phyloP scores from a whole-genome alignment of 1,284 basidiomycete species.

The Ceratobasidium sp. region DNA sequence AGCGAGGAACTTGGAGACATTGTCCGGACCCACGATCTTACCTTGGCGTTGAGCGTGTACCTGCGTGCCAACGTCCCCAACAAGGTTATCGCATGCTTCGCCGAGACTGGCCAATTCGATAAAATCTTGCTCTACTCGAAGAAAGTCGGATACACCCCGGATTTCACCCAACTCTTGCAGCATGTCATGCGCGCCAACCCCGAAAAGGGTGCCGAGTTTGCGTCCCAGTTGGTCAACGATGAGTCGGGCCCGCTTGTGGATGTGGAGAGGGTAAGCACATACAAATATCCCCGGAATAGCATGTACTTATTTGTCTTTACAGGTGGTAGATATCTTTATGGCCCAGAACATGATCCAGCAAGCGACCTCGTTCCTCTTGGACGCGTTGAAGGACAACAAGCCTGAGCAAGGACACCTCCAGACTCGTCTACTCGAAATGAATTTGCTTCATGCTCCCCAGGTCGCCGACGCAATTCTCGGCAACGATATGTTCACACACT shows the following conservation, averaged over 20 bases:
- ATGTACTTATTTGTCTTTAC: slow-evolving; percentile 13
- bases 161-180: slow-evolving; percentile 94
- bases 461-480: slow-evolving; percentile 99
- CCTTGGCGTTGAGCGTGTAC: slow-evolving; percentile 97
- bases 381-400: slow-evolving; percentile 99
- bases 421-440: slow-evolving; percentile 98
- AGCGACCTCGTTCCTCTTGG: slow-evolving; percentile 96
- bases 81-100: slow-evolving; percentile 99
- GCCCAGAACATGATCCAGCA: slow-evolving; percentile 99
- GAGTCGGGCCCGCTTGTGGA: slow-evolving; percentile 93
- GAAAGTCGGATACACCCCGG: slow-evolving; percentile 94
- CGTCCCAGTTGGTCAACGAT: slow-evolving; percentile 93
- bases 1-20: slow-evolving; percentile 99
- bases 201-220: slow-evolving; percentile 98
- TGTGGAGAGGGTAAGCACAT: slow-evolving; percentile 76
- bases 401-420: slow-evolving; percentile 97
- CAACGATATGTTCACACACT: slow-evolving; percentile 98
- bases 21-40: slow-evolving; percentile 95
- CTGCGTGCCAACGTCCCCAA: slow-evolving; percentile 97
- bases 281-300: background rate
- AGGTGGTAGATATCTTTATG: slow-evolving; percentile 99
- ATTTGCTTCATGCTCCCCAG: slow-evolving; percentile 96
- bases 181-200: slow-evolving; percentile 97
- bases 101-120: slow-evolving; percentile 97
- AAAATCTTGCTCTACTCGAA: slow-evolving; percentile 99